Percentiles rank a stretch among this genome's conserved stretches.
Evolutionary conservation across 257 asterid species (phyloP).

Genomic region (Capsicum chinense): DNA sequence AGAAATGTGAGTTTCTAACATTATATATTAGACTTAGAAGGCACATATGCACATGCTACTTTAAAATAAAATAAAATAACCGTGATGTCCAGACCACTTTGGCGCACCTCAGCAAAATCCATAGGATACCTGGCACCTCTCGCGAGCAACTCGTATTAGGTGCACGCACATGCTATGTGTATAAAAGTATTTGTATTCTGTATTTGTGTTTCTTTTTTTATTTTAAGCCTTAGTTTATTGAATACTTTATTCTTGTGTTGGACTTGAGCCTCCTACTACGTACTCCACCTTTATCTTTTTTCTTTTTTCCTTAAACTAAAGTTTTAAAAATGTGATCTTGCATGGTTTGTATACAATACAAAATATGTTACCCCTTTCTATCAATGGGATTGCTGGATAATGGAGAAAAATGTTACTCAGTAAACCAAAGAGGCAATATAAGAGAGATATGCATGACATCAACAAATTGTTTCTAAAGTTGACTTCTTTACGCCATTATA

Average conservation of each 20-base stretch:
- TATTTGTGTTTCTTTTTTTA: background rate
- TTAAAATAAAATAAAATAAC: too few relatives aligned
- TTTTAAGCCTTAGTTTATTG: background rate
- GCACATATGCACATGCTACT: background rate
- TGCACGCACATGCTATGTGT: background rate
- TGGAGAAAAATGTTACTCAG: background rate
- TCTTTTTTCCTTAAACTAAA: background rate
- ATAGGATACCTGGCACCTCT: too few relatives aligned
- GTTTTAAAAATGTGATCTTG: background rate
- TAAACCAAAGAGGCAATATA: background rate
- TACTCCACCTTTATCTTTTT: background rate
- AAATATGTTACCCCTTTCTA: background rate
- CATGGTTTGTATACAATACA: background rate
- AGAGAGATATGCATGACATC: background rate
- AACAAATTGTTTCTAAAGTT: background rate
- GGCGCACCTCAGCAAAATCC: too few relatives aligned
- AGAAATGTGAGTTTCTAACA: too few relatives aligned
- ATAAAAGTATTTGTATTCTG: conserved; percentile 17
- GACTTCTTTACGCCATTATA: background rate
- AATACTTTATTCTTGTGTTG: conserved; percentile 23
- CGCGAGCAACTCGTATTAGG: too few relatives aligned
- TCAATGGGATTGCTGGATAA: background rate
- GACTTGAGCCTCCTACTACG: conserved; percentile 5
- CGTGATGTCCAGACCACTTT: too few relatives aligned
- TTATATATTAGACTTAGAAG: background rate